Evolutionary conservation across 495 filamentous ascomycete species (phyloP).

Genomic region (Penicillium steckii): DNA sequence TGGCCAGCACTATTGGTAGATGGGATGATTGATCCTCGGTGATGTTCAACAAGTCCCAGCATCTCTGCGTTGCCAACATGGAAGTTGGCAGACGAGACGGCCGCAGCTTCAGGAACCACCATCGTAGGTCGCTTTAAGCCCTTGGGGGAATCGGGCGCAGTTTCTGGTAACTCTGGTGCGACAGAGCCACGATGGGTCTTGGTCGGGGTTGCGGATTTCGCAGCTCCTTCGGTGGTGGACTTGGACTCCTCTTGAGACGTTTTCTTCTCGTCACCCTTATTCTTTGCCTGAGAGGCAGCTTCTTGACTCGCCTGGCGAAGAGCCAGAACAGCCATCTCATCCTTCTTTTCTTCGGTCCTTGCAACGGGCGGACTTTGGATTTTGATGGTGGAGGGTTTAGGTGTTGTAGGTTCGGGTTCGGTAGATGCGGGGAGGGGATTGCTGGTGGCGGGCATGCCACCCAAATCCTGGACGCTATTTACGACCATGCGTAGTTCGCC

Average conservation of each 20-base stretch:
- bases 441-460: conserved; percentile 45
- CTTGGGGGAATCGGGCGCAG: conserved; percentile 30
- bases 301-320: conserved; percentile 66
- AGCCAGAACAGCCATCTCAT: conserved; percentile 49
- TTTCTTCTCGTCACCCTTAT: conserved; percentile 27
- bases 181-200: conserved; percentile 26
- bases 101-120: conserved; percentile 41
- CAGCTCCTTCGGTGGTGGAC: conserved; percentile 1
- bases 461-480: conserved; percentile 42
- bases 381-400: conserved; percentile 40
- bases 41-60: conserved; percentile 41
- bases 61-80: conserved; percentile 41
- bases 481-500: conserved; percentile 89
- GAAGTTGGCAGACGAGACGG: conserved; percentile 45
- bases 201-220: conserved; percentile 1
- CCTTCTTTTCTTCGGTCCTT: conserved; percentile 30
- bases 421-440: conserved; percentile 34
- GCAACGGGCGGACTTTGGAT: conserved; percentile 43
- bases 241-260: conserved; percentile 18
- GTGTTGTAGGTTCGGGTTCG: conserved; percentile 25
- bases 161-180: conserved; percentile 32
- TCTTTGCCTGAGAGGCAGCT: conserved; percentile 62
- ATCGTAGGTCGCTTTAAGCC: conserved; percentile 33
- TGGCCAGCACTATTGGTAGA: conserved; percentile 35
- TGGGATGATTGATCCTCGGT: conserved; percentile 44